Percentiles rank a stretch among this genome's conserved stretches.
Evolutionary conservation across 768 basidiomycete species (phyloP).

Genomic region (Pisolithus orientalis): DNA sequence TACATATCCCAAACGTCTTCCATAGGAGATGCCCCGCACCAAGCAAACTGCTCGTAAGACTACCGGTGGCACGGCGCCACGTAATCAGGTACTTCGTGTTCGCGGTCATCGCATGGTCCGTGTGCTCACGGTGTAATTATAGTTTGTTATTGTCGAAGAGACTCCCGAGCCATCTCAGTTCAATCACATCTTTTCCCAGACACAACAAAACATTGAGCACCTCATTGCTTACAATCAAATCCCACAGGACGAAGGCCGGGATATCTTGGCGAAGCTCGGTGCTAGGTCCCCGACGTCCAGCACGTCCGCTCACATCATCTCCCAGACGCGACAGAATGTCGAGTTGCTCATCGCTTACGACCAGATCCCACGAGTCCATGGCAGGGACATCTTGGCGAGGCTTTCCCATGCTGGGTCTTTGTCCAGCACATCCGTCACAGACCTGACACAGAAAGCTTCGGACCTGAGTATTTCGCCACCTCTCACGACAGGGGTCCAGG

Average conservation of each 20-base stretch:
- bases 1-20: background rate
- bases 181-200: conserved; percentile 39
- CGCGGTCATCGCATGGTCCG: conserved; percentile 39
- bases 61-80: conserved; percentile 66
- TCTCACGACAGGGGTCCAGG: conserved; percentile 13
- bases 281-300: conserved; percentile 4
- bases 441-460: conserved; percentile 18
- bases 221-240: conserved; percentile 39
- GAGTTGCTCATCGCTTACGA: conserved; percentile 38
- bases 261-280: conserved; percentile 34
- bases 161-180: conserved; percentile 23
- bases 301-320: conserved; percentile 33
- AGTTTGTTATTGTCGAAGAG: background rate
- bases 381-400: conserved; percentile 32
- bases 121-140: background rate
- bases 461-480: conserved; percentile 18
- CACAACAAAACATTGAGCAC: conserved; percentile 40
- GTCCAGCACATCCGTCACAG: conserved; percentile 8
- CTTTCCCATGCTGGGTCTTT: conserved; percentile 23
- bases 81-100: conserved; percentile 52
- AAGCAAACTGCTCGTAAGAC: conserved; percentile 69
- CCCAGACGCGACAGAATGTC: conserved; percentile 43
- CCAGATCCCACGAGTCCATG: conserved; percentile 35
- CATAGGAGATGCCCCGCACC: conserved; percentile 53
- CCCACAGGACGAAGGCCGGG: conserved; percentile 30